phyloP scores from a whole-genome alignment of 208 protist species.

The Trypanosoma caninum region DNA sequence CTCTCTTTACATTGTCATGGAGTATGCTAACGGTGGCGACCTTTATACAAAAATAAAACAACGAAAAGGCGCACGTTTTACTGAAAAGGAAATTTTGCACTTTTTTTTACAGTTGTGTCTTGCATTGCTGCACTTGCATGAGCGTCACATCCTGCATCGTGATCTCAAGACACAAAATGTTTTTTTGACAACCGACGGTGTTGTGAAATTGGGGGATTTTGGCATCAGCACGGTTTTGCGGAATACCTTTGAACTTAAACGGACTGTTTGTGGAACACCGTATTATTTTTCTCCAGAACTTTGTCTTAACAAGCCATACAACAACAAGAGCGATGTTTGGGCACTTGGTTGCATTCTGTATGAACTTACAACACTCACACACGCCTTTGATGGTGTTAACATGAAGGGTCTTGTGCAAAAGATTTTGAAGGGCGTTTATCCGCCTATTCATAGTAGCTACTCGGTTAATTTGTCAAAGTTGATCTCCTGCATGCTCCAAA shows the following conservation, averaged over 20 bases:
- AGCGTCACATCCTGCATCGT: slow-evolving; percentile 82
- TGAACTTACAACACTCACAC: slow-evolving; percentile 87
- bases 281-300: slow-evolving; percentile 96
- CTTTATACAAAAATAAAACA: slow-evolving; percentile 85
- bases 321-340: slow-evolving; percentile 94
- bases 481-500: slow-evolving; percentile 82
- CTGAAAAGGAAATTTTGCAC: slow-evolving; percentile 78
- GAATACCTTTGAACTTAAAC: slow-evolving; percentile 87
- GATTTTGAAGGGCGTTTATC: slow-evolving; percentile 85
- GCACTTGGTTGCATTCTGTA: slow-evolving; percentile 89
- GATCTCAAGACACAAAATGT: slow-evolving; percentile 92
- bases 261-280: slow-evolving; percentile 93
- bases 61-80: slow-evolving; percentile 58
- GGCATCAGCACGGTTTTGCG: slow-evolving; percentile 90
- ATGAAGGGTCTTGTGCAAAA: slow-evolving; percentile 90
- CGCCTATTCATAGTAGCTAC: slow-evolving; percentile 76
- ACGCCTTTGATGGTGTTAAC: slow-evolving; percentile 88
- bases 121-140: slow-evolving; percentile 82
- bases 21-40: slow-evolving; percentile 90
- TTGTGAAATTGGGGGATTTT: slow-evolving; percentile 92
- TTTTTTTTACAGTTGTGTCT: slow-evolving; percentile 86
- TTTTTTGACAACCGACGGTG: slow-evolving; percentile 79
- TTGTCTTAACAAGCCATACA: slow-evolving; percentile 93
- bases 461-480: slow-evolving; percentile 66
- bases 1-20: slow-evolving; percentile 91